Percentiles rank a stretch among this genome's conserved stretches.
Conservation (phyloP, 2,329 filamentous ascomycete species). For the Calonectria pteridis region DNA sequence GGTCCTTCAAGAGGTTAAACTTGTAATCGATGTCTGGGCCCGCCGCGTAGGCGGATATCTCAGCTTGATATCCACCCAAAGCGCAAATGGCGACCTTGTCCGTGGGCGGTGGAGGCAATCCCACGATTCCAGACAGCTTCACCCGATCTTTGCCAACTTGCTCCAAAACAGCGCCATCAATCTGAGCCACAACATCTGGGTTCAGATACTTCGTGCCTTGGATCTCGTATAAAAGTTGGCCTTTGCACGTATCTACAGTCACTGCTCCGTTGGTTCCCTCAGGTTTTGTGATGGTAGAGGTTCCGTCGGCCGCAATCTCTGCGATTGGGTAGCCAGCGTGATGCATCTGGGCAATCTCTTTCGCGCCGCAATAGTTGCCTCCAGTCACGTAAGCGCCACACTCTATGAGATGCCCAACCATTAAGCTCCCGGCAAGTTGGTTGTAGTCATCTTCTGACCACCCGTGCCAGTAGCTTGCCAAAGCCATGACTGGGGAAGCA, state of each 20-base stretch:
- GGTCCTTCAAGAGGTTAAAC: slow-evolving; percentile 43
- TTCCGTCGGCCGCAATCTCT: slow-evolving; percentile 59
- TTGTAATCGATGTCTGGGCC: slow-evolving; percentile 45
- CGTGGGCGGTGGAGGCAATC: slow-evolving; percentile 53
- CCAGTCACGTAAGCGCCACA: slow-evolving; percentile 65
- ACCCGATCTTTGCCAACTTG: slow-evolving; percentile 38
- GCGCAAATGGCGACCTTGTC: slow-evolving; percentile 56
- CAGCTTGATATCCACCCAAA: slow-evolving; percentile 53
- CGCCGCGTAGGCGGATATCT: slow-evolving; percentile 42
- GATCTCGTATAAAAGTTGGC: slow-evolving; percentile 57
- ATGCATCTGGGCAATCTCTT: slow-evolving; percentile 31
- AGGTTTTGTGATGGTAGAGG: slow-evolving; percentile 63
- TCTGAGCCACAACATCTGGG: slow-evolving; percentile 54
- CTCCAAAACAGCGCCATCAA: slow-evolving; percentile 54
- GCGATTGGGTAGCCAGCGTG: slow-evolving; percentile 60
- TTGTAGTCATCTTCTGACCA: slow-evolving; percentile 61
- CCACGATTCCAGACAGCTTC: slow-evolving; percentile 52
- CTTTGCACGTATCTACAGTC: slow-evolving; percentile 44
- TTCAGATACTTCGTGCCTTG: slow-evolving; percentile 57
- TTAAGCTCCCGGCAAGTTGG: slow-evolving; percentile 58
- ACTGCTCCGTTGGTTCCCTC: slow-evolving; percentile 57
- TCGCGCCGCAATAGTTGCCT: slow-evolving; percentile 62
- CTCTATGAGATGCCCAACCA: slow-evolving; percentile 65
- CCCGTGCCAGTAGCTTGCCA: slow-evolving; percentile 64
- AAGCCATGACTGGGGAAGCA: slow-evolving; percentile 62